Conservation (phyloP, 2,329 filamentous ascomycete species). For the Cordyceps pruinosa region DNA sequence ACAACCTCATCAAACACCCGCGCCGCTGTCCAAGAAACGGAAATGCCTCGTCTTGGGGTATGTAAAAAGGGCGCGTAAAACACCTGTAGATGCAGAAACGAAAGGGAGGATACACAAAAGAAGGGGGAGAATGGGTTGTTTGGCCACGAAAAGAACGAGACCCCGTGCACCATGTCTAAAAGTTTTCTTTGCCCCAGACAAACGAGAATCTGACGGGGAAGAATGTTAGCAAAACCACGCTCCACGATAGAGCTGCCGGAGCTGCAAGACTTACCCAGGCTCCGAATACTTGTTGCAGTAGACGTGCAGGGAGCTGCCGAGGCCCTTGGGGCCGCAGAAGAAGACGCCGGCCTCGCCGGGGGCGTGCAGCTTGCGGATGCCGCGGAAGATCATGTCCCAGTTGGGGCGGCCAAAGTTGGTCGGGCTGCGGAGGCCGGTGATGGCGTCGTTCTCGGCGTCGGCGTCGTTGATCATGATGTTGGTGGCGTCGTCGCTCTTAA, state of each 20-base stretch:
- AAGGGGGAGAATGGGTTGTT: neutral
- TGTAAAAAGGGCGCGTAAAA: neutral
- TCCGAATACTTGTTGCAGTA: slow-evolving; percentile 87
- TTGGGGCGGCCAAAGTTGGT: slow-evolving; percentile 84
- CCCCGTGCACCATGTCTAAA: slow-evolving; percentile 33
- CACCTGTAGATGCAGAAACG: neutral
- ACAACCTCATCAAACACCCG: neutral
- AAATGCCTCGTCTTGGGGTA: neutral
- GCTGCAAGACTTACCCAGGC: slow-evolving; percentile 54
- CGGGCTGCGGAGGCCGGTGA: slow-evolving; percentile 72
- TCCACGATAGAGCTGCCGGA: too few relatives aligned
- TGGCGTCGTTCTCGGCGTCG: slow-evolving; percentile 76
- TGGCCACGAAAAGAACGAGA: neutral
- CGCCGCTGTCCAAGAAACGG: neutral
- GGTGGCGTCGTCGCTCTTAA: slow-evolving; percentile 77
- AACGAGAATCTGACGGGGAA: slow-evolving; percentile 50
- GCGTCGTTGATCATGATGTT: slow-evolving; percentile 93
- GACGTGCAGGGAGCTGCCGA: slow-evolving; percentile 70
- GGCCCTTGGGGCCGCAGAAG: slow-evolving; percentile 77
- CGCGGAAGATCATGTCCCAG: slow-evolving; percentile 86
- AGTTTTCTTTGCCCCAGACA: slow-evolving; percentile 65
- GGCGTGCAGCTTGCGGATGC: slow-evolving; percentile 70
- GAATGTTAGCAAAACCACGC: slow-evolving; percentile 8
- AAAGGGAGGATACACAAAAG: neutral
- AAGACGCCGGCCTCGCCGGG: slow-evolving; percentile 71